phyloP scores from a whole-genome alignment of 2,329 filamentous ascomycete species.

The Hymenoscyphus fructigenus region DNA sequence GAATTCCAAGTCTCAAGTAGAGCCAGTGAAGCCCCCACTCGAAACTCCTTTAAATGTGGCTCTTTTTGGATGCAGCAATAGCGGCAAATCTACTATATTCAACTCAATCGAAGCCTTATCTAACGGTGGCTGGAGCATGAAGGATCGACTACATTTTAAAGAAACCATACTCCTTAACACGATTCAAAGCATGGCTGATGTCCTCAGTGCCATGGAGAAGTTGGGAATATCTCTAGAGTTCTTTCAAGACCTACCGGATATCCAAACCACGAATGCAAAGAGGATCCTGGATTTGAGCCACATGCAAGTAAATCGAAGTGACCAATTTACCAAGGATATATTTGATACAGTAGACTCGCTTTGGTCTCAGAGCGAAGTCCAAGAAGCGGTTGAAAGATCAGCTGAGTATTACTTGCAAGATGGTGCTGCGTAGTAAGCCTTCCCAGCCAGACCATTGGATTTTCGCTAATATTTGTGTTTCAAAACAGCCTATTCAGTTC shows the following conservation, averaged over 20 bases:
- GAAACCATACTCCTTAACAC: conserved; percentile 72
- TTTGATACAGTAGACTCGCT: conserved; percentile 83
- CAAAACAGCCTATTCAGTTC: conserved; percentile 84
- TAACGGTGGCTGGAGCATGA: conserved; percentile 5
- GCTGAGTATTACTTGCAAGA: conserved; percentile 96
- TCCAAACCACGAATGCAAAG: too few relatives aligned
- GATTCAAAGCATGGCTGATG: conserved; percentile 68
- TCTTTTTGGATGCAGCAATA: conserved; percentile 1
- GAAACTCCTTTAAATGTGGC: neutral
- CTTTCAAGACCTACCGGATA: neutral
- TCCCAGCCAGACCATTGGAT: conserved; percentile 44
- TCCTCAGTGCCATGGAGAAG: conserved; percentile 62
- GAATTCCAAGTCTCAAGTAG: neutral
- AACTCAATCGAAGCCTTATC: conserved; percentile 2
- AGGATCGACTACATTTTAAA: conserved; percentile 66
- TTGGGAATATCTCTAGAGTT: neutral
- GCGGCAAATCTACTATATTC: conserved; percentile 12
- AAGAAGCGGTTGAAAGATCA: conserved; percentile 93
- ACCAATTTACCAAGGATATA: neutral
- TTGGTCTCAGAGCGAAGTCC: conserved; percentile 90
- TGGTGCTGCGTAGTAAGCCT: conserved; percentile 68
- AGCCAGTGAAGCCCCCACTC: neutral
- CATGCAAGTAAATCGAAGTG: too few relatives aligned
- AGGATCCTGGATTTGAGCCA: too few relatives aligned
- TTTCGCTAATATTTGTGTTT: neutral